A percentile compares a stretch with the other conserved stretches of the same genome.
Conservation (phyloP, 1,284 basidiomycete genomes). For the Volvariella volvacea region DNA sequence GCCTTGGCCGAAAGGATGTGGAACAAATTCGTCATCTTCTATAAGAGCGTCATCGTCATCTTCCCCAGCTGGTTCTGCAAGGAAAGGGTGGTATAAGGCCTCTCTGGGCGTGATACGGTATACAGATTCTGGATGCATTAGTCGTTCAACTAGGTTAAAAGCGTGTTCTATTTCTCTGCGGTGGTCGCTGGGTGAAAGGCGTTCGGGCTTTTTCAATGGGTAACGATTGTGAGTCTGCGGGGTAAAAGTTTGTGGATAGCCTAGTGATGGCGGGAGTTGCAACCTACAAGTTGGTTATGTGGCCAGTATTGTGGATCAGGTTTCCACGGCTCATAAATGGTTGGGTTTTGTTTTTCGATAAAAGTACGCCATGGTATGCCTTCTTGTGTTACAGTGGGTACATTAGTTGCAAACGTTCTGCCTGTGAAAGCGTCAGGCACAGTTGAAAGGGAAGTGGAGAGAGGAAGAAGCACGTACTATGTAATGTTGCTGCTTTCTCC, state of each 20-base stretch:
- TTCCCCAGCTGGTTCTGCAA: constrained; percentile 23
- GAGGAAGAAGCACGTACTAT: constrained; percentile 58
- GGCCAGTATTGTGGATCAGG: constrained; percentile 51
- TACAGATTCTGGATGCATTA: constrained; percentile 72
- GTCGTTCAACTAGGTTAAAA: constrained; percentile 64
- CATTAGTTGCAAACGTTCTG: constrained; percentile 80
- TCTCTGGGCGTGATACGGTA: constrained; percentile 70
- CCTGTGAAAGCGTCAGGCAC: constrained; percentile 37
- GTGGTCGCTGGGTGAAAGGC: constrained; percentile 32
- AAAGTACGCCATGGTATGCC: constrained; percentile 69
- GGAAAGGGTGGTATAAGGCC: constrained; percentile 76
- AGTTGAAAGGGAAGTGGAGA: neutral
- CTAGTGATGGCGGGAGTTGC: constrained; percentile 14
- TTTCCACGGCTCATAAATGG: constrained; percentile 51
- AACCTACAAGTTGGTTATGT: constrained; percentile 27
- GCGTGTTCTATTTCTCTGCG: constrained; percentile 55
- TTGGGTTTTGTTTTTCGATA: constrained; percentile 72
- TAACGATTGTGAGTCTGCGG: constrained; percentile 12
- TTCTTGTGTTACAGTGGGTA: constrained; percentile 65
- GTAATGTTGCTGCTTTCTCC: constrained; percentile 83
- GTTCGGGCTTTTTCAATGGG: constrained; percentile 12
- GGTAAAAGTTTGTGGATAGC: constrained; percentile 24
- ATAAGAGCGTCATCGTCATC: constrained; percentile 19
- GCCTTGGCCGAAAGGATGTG: constrained; percentile 60
- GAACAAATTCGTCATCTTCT: constrained; percentile 61